These are phyloP conservation scores for Yamadazyma spencermartinsiae DNA, from an alignment of 1,139 yeast genomes.

Conservation along the genomic window DNA sequence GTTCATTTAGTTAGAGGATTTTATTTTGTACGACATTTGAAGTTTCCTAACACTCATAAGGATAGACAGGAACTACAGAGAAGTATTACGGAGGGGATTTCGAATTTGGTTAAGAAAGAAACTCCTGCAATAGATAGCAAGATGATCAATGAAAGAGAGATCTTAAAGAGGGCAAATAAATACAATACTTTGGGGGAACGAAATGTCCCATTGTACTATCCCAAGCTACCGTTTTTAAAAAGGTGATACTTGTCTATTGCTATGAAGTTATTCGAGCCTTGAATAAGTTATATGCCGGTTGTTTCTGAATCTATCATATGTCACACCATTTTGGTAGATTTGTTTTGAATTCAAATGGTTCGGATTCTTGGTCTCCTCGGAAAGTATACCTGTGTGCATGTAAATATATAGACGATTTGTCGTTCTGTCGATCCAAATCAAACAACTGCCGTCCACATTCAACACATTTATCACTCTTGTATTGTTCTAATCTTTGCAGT, in stretches of 20 bases:
- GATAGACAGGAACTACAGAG: conserved; percentile 31
- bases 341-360: conserved; percentile 29
- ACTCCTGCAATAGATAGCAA: background rate
- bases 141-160: background rate
- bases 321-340: conserved; percentile 41
- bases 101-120: conserved; percentile 17
- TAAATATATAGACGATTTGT: conserved; percentile 48
- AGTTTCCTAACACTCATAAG: conserved; percentile 36
- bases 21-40: conserved; percentile 38
- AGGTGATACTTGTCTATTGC: too few species aligned
- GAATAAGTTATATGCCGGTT: too few species aligned
- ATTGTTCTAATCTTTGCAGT: conserved; percentile 19
- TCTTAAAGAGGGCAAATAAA: conserved; percentile 45
- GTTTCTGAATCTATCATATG: conserved; percentile 12
- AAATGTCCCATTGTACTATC: conserved; percentile 54
- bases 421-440: conserved; percentile 35
- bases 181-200: conserved; percentile 55
- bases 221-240: conserved; percentile 28
- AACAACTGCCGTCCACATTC: conserved; percentile 46
- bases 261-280: too few species aligned
- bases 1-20: conserved; percentile 32
- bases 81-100: conserved; percentile 30
- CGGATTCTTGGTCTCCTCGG: conserved; percentile 7
- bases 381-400: conserved; percentile 56
- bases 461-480: conserved; percentile 28